These are phyloP conservation scores for Elsinoe fawcettii DNA, from an alignment of 2,329 filamentous ascomycete genomes.

Conservation along the genomic window DNA sequence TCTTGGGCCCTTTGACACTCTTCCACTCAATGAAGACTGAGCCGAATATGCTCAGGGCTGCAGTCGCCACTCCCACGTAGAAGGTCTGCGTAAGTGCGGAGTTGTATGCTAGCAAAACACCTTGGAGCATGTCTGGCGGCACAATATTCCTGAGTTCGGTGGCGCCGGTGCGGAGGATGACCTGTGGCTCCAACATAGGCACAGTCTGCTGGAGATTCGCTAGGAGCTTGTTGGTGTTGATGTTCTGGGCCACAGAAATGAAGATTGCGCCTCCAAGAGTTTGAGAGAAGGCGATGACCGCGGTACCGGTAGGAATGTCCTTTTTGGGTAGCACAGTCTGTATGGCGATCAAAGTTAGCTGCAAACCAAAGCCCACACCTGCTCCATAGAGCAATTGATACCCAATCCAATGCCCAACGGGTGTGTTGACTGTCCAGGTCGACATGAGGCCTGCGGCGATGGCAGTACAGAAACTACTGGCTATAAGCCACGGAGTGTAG, in stretches of 20 bases:
- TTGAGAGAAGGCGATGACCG: conserved; percentile 43
- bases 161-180: conserved; percentile 43
- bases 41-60: conserved; percentile 48
- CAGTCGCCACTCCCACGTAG: conserved; percentile 51
- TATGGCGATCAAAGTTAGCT: conserved; percentile 41
- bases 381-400: conserved; percentile 33
- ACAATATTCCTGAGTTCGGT: conserved; percentile 54
- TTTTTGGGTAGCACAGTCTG: conserved; percentile 38
- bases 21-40: conserved; percentile 55
- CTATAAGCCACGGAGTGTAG: conserved; percentile 44
- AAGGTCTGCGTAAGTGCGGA: conserved; percentile 51
- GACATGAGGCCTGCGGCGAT: conserved; percentile 41
- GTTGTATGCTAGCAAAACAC: conserved; percentile 59
- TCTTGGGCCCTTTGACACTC: conserved; percentile 49
- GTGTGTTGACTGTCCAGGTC: conserved; percentile 36
- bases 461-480: conserved; percentile 35
- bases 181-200: conserved; percentile 35
- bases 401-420: conserved; percentile 33
- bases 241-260: conserved; percentile 44
- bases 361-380: conserved; percentile 40
- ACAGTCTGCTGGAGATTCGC: conserved; percentile 32
- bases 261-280: conserved; percentile 44
- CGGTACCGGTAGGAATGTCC: conserved; percentile 42
- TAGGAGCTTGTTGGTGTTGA: conserved; percentile 44
- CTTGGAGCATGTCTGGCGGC: conserved; percentile 40